These are phyloP conservation scores for Clarireedia hainanense DNA, from an alignment of 2,329 filamentous ascomycete genomes.

Conservation along the genomic window DNA sequence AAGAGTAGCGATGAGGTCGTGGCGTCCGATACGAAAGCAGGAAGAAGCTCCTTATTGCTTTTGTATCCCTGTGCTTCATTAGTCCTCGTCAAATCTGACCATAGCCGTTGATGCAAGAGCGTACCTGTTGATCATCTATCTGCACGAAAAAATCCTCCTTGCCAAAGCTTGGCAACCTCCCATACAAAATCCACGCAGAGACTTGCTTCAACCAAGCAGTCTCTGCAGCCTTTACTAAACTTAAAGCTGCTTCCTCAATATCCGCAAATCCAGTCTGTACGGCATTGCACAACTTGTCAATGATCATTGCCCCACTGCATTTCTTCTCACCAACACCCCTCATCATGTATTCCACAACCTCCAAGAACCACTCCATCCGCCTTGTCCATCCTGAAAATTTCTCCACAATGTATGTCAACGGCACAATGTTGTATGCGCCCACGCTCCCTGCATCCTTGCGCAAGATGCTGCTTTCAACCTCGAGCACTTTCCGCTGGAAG, in stretches of 20 bases:
- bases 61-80: slow-evolving; percentile 43
- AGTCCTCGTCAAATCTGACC: neutral
- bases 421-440: slow-evolving; percentile 88
- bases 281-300: slow-evolving; percentile 68
- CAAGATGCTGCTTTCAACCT: slow-evolving; percentile 74
- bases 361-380: slow-evolving; percentile 79
- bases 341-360: slow-evolving; percentile 61
- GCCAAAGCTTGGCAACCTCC: slow-evolving; percentile 69
- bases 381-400: slow-evolving; percentile 86
- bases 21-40: slow-evolving; percentile 67
- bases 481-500: slow-evolving; percentile 77
- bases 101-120: neutral
- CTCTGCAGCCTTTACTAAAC: slow-evolving; percentile 71
- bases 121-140: slow-evolving; percentile 23
- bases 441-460: slow-evolving; percentile 70
- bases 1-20: slow-evolving; percentile 82
- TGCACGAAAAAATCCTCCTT: slow-evolving; percentile 82
- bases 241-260: slow-evolving; percentile 67
- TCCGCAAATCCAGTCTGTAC: slow-evolving; percentile 84
- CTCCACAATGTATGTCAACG: slow-evolving; percentile 72
- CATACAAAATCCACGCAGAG: slow-evolving; percentile 85
- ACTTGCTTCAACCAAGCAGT: slow-evolving; percentile 87
- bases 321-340: slow-evolving; percentile 26
- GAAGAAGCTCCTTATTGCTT: slow-evolving; percentile 54
- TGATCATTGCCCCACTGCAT: slow-evolving; percentile 64